Evolutionary conservation across 1,284 basidiomycete species (phyloP), one percentile per base, ranked within the genome.

Genomic region (Marasmius fiardii): DNA sequence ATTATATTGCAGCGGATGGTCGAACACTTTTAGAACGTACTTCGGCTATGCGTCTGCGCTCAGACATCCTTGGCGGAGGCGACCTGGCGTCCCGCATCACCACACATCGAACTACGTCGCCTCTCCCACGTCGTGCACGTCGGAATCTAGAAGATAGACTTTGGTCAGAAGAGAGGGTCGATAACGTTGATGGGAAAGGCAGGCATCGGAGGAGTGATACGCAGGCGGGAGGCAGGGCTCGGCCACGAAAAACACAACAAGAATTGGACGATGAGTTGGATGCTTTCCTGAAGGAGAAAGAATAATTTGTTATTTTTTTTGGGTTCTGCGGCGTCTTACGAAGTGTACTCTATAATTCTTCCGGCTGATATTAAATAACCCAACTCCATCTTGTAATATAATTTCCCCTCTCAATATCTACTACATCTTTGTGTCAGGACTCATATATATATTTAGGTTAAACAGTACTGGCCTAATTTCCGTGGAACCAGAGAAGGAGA

Each of bases 211-310:
- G 63, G 65, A 65, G 64, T 69, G 55, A 60, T 64, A 57, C 26
- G 14, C 24, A 16, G 11, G 47, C 47, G 33, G 65, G 68, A 45
- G 65, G 65, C 48, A 55, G 56, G 26, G 68, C 68, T 53, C 74
- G 79, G 43, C 80, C 80, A 10, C 75, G 63, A 43, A 81, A 82
- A 67, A 88, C 82, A 0, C 82, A 82, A 64, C 80, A 86, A 67
- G 86, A 91, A 62, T 72, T 91, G 37, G 88, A 91, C 61, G 88
- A 85, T 50, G 88, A 91, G 63, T 70, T 91, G 51, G 88, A 91
- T 51, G 86, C 85, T 14, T 91, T 91, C 68, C 67, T 89, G 59
- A 79, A 78, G n/a, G 71, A 75, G 56, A 70, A 70, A 55, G 64
- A 66, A 51, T 74, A 58, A 31, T 28, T 33, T 49, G 14, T 16